These are phyloP conservation scores for Pleodorina starrii DNA, from an alignment of 139 green algal species.

Conservation along the genomic window DNA sequence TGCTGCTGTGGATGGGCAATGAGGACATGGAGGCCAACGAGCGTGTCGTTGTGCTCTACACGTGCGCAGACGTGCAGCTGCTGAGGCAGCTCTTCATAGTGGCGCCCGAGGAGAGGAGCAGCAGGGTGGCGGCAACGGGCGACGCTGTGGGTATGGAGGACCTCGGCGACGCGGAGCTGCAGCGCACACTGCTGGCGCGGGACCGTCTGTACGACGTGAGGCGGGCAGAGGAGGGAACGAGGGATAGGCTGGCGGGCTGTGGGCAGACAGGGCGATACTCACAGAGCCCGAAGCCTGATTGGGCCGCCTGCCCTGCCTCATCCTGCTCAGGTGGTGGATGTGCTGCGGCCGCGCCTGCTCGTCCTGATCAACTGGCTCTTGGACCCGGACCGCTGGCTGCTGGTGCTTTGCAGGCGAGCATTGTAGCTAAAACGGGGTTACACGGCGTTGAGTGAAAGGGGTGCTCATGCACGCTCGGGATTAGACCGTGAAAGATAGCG, in stretches of 20 bases:
- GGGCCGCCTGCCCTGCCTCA: too few relatives aligned
- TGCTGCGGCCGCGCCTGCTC: conserved; percentile 29
- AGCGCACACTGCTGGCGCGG: conserved; percentile 25
- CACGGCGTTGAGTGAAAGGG: neutral
- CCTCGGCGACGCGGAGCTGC: conserved; percentile 3
- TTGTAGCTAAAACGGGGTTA: neutral
- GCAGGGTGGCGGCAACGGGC: neutral
- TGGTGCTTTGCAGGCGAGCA: conserved; percentile 13
- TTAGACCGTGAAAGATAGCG: too few relatives aligned
- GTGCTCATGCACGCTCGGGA: too few relatives aligned
- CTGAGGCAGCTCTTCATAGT: neutral
- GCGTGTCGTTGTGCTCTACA: conserved; percentile 5
- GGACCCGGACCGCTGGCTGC: neutral
- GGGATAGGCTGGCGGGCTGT: too few relatives aligned
- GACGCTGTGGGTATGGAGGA: neutral
- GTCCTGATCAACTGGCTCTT: conserved; percentile 10
- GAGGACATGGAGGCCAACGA: conserved; percentile 4
- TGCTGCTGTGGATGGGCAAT: conserved; percentile 33
- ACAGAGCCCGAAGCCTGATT: too few relatives aligned
- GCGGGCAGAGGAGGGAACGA: too few relatives aligned
- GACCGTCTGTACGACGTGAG: conserved; percentile 17
- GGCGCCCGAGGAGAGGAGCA: neutral
- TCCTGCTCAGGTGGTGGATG: too few relatives aligned
- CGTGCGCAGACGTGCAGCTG: neutral
- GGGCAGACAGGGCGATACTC: too few relatives aligned